Evolutionary conservation across 768 basidiomycete genomes (phyloP).

Genomic region (Auricularia sp.): DNA sequence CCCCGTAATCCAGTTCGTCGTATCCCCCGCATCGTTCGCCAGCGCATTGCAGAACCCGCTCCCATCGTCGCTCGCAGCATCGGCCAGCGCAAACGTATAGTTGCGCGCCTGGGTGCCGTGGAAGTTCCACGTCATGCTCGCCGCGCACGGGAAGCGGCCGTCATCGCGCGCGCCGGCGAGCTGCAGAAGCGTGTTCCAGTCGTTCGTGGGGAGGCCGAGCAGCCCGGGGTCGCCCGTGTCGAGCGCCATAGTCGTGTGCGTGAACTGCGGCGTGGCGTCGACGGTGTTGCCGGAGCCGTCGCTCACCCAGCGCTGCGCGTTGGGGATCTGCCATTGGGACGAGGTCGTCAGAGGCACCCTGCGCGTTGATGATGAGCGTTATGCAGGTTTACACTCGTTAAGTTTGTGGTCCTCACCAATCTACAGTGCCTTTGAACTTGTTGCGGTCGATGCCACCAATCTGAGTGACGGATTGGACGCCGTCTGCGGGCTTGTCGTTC

Average conservation of each 20-base stretch:
- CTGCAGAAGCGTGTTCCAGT: conserved; percentile 7
- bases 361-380: not conserved
- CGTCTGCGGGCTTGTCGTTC: not conserved
- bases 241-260: conserved; percentile 2
- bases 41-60: conserved; percentile 5
- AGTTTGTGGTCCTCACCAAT: conserved; percentile 3
- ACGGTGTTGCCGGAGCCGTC: not conserved
- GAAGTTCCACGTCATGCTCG: conserved; percentile 9
- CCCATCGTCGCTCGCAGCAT: conserved; percentile 4
- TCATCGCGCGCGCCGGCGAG: conserved; percentile 4
- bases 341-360: conserved; percentile 2
- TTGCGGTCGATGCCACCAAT: conserved; percentile 8
- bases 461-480: not conserved
- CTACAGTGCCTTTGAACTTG: conserved; percentile 8
- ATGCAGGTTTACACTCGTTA: not conserved
- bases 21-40: conserved; percentile 7
- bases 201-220: conserved; percentile 8
- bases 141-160: conserved; percentile 5
- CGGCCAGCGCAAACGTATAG: conserved; percentile 7
- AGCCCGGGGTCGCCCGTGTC: conserved; percentile 7
- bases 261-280: conserved; percentile 4
- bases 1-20: conserved; percentile 7
- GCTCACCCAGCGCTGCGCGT: not conserved
- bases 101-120: conserved; percentile 2
- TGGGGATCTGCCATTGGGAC: conserved; percentile 4